Base-by-base conservation (phyloP, 2,329 filamentous ascomycete genomes). In the Monosporascus sp. region DNA sequence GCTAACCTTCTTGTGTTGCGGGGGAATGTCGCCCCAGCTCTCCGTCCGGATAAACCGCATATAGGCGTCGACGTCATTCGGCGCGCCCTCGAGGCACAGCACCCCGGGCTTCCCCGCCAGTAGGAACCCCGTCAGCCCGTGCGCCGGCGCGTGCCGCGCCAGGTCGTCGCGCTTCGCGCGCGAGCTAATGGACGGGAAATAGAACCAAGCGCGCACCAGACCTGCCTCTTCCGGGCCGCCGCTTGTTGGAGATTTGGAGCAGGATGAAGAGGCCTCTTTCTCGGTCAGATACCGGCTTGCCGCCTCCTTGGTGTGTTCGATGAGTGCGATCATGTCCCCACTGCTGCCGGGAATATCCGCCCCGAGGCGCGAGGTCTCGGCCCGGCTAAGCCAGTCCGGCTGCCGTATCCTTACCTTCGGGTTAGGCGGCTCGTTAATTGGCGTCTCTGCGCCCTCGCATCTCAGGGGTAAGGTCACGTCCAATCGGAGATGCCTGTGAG, bases 41-140 rank as follows among this genome's bases (percentile, higher is more conserved):
- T 83, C 77, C 6, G 80, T 84, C 66, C 83, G 83, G 68, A 85
- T 84, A 53, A 80, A 83, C 27, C 73, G 77, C 82, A 85, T 85
- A 58, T 82, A 85, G 9, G 74, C 75, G 52, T 85, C 81, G 2
- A 85, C 74, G 25, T 70, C 63, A 7, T 60, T 48, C 0, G 78
- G 77, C 0, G 51, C 63, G 8, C 79, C 79, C 61, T 82, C 79
- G 0, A 81, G 67, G 50, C 78, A 82, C 2, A 81, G 57, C 1
- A 76, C 68, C 2, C 82, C 82, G 0, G 82, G 82, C 55, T 85
- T 85, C 0, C 82, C 82, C 0, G 82, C 81, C 17, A 82, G 70
- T 3, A 85, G 74, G 58, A 85, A 85, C 0, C 82, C 82, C 0
- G 81, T 83, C 1, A 85, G 72, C 2, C 62, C 66, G 62, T 82